Conservation (phyloP, 2,329 filamentous ascomycete genomes). For the Xylaria multiplex region DNA sequence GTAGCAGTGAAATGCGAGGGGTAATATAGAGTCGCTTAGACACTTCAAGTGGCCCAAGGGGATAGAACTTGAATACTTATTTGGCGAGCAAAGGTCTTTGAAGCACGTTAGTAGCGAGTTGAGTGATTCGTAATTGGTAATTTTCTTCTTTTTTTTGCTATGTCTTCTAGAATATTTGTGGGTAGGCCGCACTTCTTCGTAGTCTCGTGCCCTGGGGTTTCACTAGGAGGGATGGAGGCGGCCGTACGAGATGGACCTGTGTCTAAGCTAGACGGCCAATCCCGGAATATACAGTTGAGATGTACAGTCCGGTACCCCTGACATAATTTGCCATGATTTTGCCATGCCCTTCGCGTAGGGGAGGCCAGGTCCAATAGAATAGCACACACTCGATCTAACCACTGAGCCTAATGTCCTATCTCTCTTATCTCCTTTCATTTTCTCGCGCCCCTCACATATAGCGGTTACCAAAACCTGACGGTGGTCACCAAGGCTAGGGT, state of each 20-base stretch:
- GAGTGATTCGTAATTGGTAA: background rate
- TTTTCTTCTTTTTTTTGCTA: slow-evolving; percentile 4
- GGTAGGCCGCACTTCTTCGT: background rate
- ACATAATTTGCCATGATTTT: slow-evolving; percentile 8
- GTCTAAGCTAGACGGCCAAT: background rate
- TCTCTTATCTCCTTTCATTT: background rate
- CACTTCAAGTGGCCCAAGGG: too few relatives aligned
- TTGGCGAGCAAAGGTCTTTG: background rate
- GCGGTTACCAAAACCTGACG: background rate
- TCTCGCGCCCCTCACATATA: background rate
- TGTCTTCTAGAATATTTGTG: slow-evolving; percentile 8
- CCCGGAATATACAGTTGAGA: background rate
- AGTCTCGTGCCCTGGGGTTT: background rate
- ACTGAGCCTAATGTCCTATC: background rate
- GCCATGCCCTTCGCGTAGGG: background rate
- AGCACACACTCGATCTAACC: slow-evolving; percentile 1
- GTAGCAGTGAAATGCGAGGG: too few relatives aligned
- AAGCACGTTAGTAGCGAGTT: background rate
- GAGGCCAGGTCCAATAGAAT: background rate
- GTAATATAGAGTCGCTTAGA: too few relatives aligned
- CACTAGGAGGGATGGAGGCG: background rate
- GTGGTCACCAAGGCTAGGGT: background rate
- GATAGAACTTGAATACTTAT: background rate
- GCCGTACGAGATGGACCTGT: background rate
- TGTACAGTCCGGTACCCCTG: background rate